Evolutionary conservation across 2,329 filamentous ascomycete species (phyloP).

Genomic region (Paecilomyces sp.): DNA sequence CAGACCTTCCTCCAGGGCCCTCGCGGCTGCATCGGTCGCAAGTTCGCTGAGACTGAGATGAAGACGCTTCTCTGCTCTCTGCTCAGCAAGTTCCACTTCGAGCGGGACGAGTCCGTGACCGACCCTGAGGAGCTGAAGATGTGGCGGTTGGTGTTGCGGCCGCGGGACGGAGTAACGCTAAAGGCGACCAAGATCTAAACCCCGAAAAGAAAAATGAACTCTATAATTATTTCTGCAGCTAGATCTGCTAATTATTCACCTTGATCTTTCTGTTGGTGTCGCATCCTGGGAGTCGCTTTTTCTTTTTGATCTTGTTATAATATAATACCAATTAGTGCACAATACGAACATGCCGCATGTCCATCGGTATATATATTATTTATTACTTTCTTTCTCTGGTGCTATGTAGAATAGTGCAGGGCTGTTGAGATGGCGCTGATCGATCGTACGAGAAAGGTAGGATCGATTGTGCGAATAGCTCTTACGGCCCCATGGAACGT

Average conservation of each 20-base stretch:
- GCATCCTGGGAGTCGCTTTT: neutral
- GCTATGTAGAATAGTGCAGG: too few species aligned
- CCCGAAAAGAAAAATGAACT: neutral
- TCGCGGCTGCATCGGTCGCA: constrained; percentile 24
- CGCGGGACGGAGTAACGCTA: constrained; percentile 37
- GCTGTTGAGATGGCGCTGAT: too few species aligned
- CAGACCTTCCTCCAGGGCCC: constrained; percentile 28
- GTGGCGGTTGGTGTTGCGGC: constrained; percentile 42
- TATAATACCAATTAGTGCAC: neutral
- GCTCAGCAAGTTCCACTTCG: constrained; percentile 27
- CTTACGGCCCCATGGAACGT: too few species aligned
- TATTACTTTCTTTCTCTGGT: too few species aligned
- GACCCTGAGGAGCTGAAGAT: constrained; percentile 43
- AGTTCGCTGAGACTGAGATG: constrained; percentile 30
- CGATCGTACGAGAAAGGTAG: too few species aligned
- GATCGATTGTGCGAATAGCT: too few species aligned
- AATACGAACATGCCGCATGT: too few species aligned
- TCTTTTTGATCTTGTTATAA: neutral
- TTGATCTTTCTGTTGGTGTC: neutral
- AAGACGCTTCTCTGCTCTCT: constrained; percentile 26
- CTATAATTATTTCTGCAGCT: neutral
- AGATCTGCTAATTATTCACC: neutral
- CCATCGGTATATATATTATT: too few species aligned
- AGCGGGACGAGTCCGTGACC: constrained; percentile 25
- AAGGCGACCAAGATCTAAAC: constrained; percentile 20